Evolutionary conservation across 1,284 basidiomycete species (phyloP), one percentile per base, ranked within the genome.

Genomic region (Bjerkandera adusta): DNA sequence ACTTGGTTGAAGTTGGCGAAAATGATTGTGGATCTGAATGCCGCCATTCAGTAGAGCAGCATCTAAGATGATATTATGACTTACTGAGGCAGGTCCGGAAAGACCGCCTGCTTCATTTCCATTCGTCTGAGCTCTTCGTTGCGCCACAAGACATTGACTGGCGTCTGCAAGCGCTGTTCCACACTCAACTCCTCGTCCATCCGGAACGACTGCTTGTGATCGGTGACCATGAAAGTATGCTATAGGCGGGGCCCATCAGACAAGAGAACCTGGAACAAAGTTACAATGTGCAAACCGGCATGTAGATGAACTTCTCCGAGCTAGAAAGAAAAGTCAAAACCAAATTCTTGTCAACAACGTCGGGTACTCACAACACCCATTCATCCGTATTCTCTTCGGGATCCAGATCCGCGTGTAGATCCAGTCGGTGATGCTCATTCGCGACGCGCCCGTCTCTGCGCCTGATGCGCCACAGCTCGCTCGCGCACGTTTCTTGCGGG

Each of bases 1-100:
- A 77, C 73, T 69, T 83, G 80, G 56, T 81, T 83, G 60, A 81
- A 83, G 55, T 81, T 79, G 43, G 79, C 77, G 55, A 83, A 82
- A 52, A 83, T 77, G 47, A 83, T 55, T 15, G 72, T 60, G 58
- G 74, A 66, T 48, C 73, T 76, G n/a, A n/a, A n/a, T n/a, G 42
- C 39, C 29, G 18, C 39, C 4, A 18, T 32, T 4, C 27, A 32
- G 21, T 20, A 10, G 35, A 25, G n/a, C 4, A 16, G 39, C 13
- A 32, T 40, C 20, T 11, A 41, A 26, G 35, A 38, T 15, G 6
- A 26, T 25, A 20, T 21, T 46, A 22, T 2, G 12, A 61, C 72
- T 40, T 49, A 73, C 74, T 66, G 62, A 24, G 71, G 66, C 47
- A 83, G 43, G 58, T 75, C 69, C 11, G 75, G 75, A 51, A 79